phyloP scores from a whole-genome alignment of 2,329 filamentous ascomycete genomes.

The Colletotrichum chlorophyti region DNA sequence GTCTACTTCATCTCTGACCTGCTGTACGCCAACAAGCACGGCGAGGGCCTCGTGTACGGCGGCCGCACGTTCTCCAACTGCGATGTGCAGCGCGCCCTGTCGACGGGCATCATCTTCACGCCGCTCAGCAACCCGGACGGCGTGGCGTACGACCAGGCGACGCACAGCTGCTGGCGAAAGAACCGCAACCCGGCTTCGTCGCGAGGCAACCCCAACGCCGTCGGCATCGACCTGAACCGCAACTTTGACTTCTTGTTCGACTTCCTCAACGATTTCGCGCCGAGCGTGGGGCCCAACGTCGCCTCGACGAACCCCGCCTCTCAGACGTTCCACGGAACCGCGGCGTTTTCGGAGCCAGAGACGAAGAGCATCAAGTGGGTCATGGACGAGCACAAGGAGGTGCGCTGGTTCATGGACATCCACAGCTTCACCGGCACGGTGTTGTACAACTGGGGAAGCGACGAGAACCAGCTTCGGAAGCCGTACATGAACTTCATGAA shows the following conservation, averaged over 20 bases:
- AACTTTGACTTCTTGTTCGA: slow-evolving; percentile 67
- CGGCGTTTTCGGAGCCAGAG: slow-evolving; percentile 62
- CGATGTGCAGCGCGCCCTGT: slow-evolving; percentile 58
- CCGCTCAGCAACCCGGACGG: slow-evolving; percentile 61
- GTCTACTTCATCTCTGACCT: slow-evolving; percentile 66
- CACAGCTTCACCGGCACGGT: slow-evolving; percentile 56
- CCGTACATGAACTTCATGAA: slow-evolving; percentile 59
- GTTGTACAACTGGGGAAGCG: slow-evolving; percentile 64
- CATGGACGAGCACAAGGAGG: slow-evolving; percentile 53
- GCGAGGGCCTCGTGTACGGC: slow-evolving; percentile 59
- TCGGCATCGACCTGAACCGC: slow-evolving; percentile 61
- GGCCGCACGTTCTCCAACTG: slow-evolving; percentile 56
- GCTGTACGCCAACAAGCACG: slow-evolving; percentile 56
- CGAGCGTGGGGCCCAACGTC: slow-evolving; percentile 43
- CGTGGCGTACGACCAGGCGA: slow-evolving; percentile 58
- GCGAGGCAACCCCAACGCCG: slow-evolving; percentile 35
- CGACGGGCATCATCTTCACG: slow-evolving; percentile 59
- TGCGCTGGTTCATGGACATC: slow-evolving; percentile 65
- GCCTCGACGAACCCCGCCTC: slow-evolving; percentile 50
- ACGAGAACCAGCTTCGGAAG: slow-evolving; percentile 55
- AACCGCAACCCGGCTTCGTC: slow-evolving; percentile 55
- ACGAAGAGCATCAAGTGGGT: slow-evolving; percentile 60
- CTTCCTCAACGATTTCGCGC: slow-evolving; percentile 51
- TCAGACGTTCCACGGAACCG: slow-evolving; percentile 58
- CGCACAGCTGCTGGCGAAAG: slow-evolving; percentile 62